Base-by-base conservation (phyloP, 2,329 filamentous ascomycete species). In the Neonectria punicea region DNA sequence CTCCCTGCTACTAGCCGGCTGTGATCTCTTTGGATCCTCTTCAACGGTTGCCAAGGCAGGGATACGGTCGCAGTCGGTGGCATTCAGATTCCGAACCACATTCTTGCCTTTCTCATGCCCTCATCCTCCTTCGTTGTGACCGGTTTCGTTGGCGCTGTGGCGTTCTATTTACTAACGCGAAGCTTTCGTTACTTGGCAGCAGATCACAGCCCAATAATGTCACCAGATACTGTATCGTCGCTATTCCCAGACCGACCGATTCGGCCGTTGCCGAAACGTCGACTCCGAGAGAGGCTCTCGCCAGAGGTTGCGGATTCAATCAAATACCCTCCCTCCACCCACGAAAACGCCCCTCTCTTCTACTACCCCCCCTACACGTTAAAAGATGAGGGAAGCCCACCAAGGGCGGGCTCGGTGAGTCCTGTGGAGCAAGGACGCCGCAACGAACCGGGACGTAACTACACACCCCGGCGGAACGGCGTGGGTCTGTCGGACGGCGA, bases 161-260 rank as follows among this genome's bases (percentile, higher is more conserved):
- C 56, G 57, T 66, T 75, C 30, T 70, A 72, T 65, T 66, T 73
- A 73, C 77, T 79, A 73, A 79, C 73, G 57, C 67, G 58, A 63
- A 54, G 64, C 61, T 47, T 53, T 66, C 60, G 54, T 59, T 66
- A 58, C 53, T 66, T 49, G 39, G 34, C 54, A 60, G 62, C 76
- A 87, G 84, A 80, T 77, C 76, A 78, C 79, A 79, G 79, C 73
- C 79, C 79, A 75, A 86, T 78, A 63, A 90, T 91, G 87, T 89
- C 88, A 75, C 84, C 89, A 70, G 93, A 97, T 84, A 91, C 92
- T 64, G 86, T 90, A 69, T 96, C 93, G 65, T 89, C 92, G 65
- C 85, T 93, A 75, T 97, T 93, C 78, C 93, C 93, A 70, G 93
- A 97, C 77, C 91, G 96, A 80, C 92, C 95, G 66, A 99, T 99